Evolutionary conservation across 257 asterid species (phyloP).

Genomic region (Forsythia suspensa): DNA sequence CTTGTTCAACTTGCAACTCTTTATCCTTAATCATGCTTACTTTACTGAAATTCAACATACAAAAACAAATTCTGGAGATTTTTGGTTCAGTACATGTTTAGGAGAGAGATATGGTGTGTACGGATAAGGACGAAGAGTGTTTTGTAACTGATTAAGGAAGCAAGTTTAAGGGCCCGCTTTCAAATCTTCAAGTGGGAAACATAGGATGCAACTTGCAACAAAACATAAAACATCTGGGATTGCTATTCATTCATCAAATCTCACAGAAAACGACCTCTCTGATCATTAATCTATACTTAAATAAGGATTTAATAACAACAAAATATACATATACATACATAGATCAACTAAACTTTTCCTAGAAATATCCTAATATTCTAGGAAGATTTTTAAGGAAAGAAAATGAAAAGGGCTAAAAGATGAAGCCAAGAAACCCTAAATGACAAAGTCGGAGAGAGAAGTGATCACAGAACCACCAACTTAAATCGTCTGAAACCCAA

Average conservation of each 20-base stretch:
- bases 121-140: slow-evolving; percentile 34
- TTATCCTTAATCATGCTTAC: slow-evolving; percentile 34
- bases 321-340: not conserved
- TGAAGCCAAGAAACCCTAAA: slow-evolving; percentile 20
- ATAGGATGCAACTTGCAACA: slow-evolving; percentile 46
- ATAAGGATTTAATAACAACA: not conserved
- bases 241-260: not conserved
- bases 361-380: not conserved
- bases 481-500: slow-evolving; percentile 26
- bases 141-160: slow-evolving; percentile 63
- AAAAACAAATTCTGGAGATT: not conserved
- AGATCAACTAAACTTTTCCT: not conserved
- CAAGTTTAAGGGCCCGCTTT: slow-evolving; percentile 41
- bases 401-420: not conserved
- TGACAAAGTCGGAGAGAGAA: not conserved
- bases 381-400: not conserved
- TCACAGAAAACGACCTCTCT: slow-evolving; percentile 39
- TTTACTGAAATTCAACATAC: not conserved
- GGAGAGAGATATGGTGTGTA: slow-evolving; percentile 14
- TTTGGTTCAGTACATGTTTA: not conserved
- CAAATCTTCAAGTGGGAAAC: not conserved
- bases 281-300: not conserved
- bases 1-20: not conserved
- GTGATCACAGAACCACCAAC: too few species aligned
- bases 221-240: slow-evolving; percentile 62